phyloP scores from a whole-genome alignment of 805 yeast genomes.

The Hanseniaspora jakobsenii region DNA sequence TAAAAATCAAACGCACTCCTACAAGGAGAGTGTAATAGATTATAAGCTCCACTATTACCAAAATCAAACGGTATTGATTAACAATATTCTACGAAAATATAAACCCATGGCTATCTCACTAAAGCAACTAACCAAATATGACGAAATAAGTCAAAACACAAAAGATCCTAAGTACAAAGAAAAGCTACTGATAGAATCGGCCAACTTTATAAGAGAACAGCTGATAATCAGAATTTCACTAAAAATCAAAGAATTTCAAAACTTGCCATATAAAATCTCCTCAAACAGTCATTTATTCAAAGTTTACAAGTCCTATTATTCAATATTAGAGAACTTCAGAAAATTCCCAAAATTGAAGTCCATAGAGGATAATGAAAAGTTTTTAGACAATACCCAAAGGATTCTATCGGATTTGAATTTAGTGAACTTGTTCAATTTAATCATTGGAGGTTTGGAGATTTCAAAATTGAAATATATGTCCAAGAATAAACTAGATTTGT shows the following conservation, averaged over 20 bases:
- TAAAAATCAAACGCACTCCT: constrained; percentile 3
- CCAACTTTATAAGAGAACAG: constrained; percentile 79
- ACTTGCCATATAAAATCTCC: constrained; percentile 69
- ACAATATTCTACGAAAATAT: constrained; percentile 28
- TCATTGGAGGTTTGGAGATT: constrained; percentile 86
- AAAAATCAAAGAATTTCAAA: constrained; percentile 66
- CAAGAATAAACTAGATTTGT: constrained; percentile 50
- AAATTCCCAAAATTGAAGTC: constrained; percentile 55
- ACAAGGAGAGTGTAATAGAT: constrained; percentile 11
- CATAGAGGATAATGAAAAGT: constrained; percentile 60
- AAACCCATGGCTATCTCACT: constrained; percentile 82
- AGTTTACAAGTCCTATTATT: constrained; percentile 80
- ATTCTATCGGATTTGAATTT: constrained; percentile 67
- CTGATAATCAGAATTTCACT: constrained; percentile 74
- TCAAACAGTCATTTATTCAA: constrained; percentile 76
- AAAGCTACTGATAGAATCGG: constrained; percentile 59
- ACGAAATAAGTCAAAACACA: constrained; percentile 32
- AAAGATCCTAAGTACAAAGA: constrained; percentile 45
- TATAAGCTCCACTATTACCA: constrained; percentile 14
- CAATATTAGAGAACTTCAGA: constrained; percentile 76
- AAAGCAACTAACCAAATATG: constrained; percentile 83
- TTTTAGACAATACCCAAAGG: constrained; percentile 50
- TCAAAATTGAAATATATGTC: constrained; percentile 49
- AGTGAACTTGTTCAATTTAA: constrained; percentile 69
- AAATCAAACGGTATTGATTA: constrained; percentile 14